Base-by-base conservation (phyloP, 257 asterid species). In the Nicotiana knightiana region DNA sequence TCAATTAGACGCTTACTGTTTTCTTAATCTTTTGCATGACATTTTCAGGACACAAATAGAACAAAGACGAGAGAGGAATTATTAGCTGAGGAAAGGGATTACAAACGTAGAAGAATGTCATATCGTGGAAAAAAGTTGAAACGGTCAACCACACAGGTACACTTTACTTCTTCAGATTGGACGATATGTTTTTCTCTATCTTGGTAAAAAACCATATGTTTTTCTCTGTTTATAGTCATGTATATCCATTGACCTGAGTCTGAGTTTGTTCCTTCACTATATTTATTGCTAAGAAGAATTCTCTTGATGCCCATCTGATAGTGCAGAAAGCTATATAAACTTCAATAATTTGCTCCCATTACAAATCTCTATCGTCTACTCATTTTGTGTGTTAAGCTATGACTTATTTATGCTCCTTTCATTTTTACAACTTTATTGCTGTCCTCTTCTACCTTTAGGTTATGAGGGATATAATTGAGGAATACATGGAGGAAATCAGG, bases 61-160 rank as follows among this genome's bases (percentile, higher is more conserved):
- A 76, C 64, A 79, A 96, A 93, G 92, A 94, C 97, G 62, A 89
- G 86, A 84, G 98, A 93, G 88, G 98, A 96, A 84, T 86, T 96
- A 87, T 86, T 96, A 85, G 98, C 99, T 73, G 98, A 96, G 90
- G 98, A 96, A 91, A 93, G 99, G 91, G 98, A 96, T 87, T 96
- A 96, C 85, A 94, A 94, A 87, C 97, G 99, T 63, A 88, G 98
- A 83, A 91, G 99, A 88, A 93, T 87, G 94, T 94, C 97, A 68
- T 96, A 94, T 81, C 98, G 99, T 73, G 98, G 98, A 77, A 94
- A 96, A 87, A 96, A 92, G 87, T 82, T 85, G 86, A 96, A 93
- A 87, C 91, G 97, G 70, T 89, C 88, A 76, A 81, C 93, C 32
- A 82, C 89, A 73, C 95, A 92, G 95, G 99, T 94, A 85, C 33